Percentiles rank a stretch among this genome's conserved stretches.
Evolutionary conservation across 495 filamentous ascomycete genomes (phyloP).

Genomic region (Hypoxylon perforatum): DNA sequence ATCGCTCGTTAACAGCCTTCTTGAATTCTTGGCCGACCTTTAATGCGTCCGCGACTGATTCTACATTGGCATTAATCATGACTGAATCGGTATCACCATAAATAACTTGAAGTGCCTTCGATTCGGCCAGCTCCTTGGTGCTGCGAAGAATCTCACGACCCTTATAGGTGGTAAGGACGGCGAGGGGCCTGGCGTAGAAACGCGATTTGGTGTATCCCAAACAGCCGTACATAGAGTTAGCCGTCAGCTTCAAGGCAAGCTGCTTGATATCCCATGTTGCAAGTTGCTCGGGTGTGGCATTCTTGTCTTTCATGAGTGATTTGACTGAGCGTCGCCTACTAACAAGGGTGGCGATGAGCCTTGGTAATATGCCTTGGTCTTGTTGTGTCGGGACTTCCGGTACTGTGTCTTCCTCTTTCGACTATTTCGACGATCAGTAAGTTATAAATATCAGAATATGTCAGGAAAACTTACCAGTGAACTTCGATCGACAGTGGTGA

Average conservation of each 20-base stretch:
- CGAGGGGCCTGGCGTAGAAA: conserved; percentile 94
- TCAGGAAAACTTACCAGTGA: conserved; percentile 59
- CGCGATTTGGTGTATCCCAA: conserved; percentile 94
- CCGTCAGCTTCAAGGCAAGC: conserved; percentile 93
- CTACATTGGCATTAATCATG: conserved; percentile 99
- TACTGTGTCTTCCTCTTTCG: conserved; percentile 83
- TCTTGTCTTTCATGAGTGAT: conserved; percentile 93
- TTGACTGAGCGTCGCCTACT: conserved; percentile 90
- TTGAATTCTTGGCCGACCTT: conserved; percentile 82
- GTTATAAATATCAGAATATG: conserved; percentile 5
- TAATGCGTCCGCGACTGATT: conserved; percentile 89
- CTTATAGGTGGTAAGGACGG: conserved; percentile 95
- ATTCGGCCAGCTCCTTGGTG: conserved; percentile 94
- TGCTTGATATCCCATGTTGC: conserved; percentile 99
- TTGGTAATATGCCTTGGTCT: conserved; percentile 83
- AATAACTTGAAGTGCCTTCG: conserved; percentile 87
- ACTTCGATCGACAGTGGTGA: conserved; percentile 90
- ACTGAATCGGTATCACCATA: conserved; percentile 99
- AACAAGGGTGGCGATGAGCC: conserved; percentile 90
- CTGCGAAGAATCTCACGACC: conserved; percentile 96
- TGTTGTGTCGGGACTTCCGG: conserved; percentile 74
- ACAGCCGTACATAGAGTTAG: conserved; percentile 99
- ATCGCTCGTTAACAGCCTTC: conserved; percentile 83
- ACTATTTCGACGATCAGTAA: conserved; percentile 57
- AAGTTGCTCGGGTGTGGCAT: conserved; percentile 84